These are phyloP conservation scores for Euryodendron excelsum DNA, from an alignment of 148 eudicot genomes.

Conservation along the genomic window DNA sequence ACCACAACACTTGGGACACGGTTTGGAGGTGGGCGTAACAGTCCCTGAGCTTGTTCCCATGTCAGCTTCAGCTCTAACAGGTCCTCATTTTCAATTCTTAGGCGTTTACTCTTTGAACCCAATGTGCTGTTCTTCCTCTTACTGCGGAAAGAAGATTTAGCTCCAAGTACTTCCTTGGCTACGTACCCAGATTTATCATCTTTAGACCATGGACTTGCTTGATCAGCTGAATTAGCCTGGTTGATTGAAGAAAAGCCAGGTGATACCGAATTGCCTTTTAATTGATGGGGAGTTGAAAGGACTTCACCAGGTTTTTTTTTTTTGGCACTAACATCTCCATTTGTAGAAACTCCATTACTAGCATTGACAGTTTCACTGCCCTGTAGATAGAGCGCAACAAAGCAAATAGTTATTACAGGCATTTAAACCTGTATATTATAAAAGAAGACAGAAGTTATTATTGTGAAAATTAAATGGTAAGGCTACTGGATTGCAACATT, in stretches of 20 bases:
- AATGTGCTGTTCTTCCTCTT: conserved; percentile 35
- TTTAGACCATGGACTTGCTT: conserved; percentile 24
- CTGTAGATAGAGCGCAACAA: conserved; percentile 15
- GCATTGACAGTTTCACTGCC: conserved; percentile 15
- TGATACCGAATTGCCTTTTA: conserved; percentile 16
- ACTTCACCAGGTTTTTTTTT: conserved; percentile 18
- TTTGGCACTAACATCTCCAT: conserved; percentile 23
- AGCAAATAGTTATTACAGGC: background rate
- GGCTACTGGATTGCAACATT: background rate
- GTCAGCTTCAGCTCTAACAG: conserved; percentile 32
- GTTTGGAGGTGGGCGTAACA: conserved; percentile 31
- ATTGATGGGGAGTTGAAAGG: conserved; percentile 7
- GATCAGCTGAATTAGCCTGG: conserved; percentile 23
- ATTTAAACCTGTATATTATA: background rate
- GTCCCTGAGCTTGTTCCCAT: conserved; percentile 43
- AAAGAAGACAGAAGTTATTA: background rate
- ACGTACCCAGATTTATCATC: conserved; percentile 22
- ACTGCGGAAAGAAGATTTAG: conserved; percentile 22
- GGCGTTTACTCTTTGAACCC: conserved; percentile 27
- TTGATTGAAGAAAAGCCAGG: background rate
- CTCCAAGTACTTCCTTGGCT: conserved; percentile 28
- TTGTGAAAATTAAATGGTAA: background rate
- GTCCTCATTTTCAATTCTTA: conserved; percentile 22
- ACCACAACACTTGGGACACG: conserved; percentile 26
- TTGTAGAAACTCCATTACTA: conserved; percentile 22